Evolutionary conservation across 768 basidiomycete species (phyloP).

Genomic region (Suillus weaverae): DNA sequence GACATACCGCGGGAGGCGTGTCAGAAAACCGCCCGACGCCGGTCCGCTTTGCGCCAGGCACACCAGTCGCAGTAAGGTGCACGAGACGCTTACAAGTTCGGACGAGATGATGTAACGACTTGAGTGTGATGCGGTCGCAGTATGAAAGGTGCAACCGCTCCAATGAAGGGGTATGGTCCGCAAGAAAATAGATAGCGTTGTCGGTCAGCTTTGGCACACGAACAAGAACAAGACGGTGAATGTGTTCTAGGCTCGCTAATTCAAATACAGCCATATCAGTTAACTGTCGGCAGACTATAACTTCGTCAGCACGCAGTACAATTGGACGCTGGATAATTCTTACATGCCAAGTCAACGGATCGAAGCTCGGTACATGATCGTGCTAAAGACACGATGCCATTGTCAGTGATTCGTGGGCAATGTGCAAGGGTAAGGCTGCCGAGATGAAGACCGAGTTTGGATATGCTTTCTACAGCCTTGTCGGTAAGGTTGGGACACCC

Average conservation of each 20-base stretch:
- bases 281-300: conserved; percentile 72
- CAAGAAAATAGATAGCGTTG: conserved; percentile 75
- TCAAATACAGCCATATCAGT: conserved; percentile 87
- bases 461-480: conserved; percentile 63
- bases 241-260: conserved; percentile 63
- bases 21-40: conserved; percentile 82
- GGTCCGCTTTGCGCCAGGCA: conserved; percentile 67
- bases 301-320: conserved; percentile 19
- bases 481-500: conserved; percentile 80
- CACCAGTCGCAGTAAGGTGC: conserved; percentile 78
- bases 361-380: conserved; percentile 70
- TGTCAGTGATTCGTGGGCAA: conserved; percentile 78
- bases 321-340: conserved; percentile 33
- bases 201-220: conserved; percentile 84
- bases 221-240: conserved; percentile 78
- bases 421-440: conserved; percentile 83
- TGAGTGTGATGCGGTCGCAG: conserved; percentile 78
- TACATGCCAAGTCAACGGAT: conserved; percentile 87
- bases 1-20: conserved; percentile 57
- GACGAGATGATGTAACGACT: conserved; percentile 71
- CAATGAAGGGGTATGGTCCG: conserved; percentile 65
- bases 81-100: conserved; percentile 58
- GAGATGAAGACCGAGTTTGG: conserved; percentile 69
- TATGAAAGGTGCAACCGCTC: conserved; percentile 86
- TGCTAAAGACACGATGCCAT: conserved; percentile 64